Evolutionary conservation across 345 rosid species (phyloP), one percentile per base, ranked within the genome.

Genomic region (Hypericum perforatum): DNA sequence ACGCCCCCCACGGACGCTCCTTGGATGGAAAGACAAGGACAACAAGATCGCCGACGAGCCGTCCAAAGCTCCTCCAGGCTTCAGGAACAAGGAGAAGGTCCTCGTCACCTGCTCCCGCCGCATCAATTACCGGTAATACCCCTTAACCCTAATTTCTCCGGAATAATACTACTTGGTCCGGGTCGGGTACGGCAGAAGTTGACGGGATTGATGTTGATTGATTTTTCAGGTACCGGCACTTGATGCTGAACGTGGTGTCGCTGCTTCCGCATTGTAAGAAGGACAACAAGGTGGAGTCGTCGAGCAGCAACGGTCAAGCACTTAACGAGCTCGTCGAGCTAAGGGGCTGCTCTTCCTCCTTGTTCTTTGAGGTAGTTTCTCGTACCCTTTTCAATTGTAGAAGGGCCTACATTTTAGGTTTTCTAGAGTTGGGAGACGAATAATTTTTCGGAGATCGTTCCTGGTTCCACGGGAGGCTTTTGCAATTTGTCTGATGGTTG

Each of bases 21-120:
- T 85, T 39, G 95, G 97, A 1, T 89, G 94, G 95, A 88, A 86
- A 76, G 87, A 82, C 39, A 76, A 76, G 58, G 56, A 22, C 1
- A 80, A 76, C 47, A 76, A 47, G 11, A 61, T 49, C 10, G 73
- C 61, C 51, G 43, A 58, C 10, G 69, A 62, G 14, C 36, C n/a
- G n/a, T n/a, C 64, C 52, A 61, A 59, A 2, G 29, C 16, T 16
- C 14, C 50, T 13, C 9, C 32, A 0, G 64, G 16, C 16, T 92
- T 89, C 63, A 86, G 99, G 78, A 94, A 86, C 61, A 94, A 85
- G 66, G 99, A 94, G 69, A 94, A 89, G 73, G 95, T 86, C 44
- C 75, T 94, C 60, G 89, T 89, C 16, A 89, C 94, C 16, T 94
- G 99, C 46, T 94, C 97, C 16, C 90, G 99, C 22, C 85, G 94